Evolutionary conservation across 805 yeast species (phyloP).

Genomic region (Nakazawaea pomicola): DNA sequence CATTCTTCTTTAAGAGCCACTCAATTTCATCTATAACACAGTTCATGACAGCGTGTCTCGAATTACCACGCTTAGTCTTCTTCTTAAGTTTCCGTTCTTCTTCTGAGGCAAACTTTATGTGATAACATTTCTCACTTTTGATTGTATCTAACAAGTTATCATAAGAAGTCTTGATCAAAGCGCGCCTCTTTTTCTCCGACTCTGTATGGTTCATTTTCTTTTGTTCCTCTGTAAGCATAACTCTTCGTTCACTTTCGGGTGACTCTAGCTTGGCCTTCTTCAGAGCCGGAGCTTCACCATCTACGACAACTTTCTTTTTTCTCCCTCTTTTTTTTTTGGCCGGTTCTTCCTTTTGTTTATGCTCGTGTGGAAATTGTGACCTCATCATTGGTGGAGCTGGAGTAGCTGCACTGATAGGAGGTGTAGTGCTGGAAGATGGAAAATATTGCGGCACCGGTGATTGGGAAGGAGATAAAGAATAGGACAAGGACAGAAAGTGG

Average conservation of each 20-base stretch:
- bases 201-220: slow-evolving; percentile 30
- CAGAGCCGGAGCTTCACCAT: neutral
- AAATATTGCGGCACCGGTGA: neutral
- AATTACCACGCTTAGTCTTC: slow-evolving; percentile 12
- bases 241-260: slow-evolving; percentile 2
- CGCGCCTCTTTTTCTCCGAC: slow-evolving; percentile 33
- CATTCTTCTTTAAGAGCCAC: slow-evolving; percentile 17
- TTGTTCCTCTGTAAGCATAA: slow-evolving; percentile 26
- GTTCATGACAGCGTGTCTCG: slow-evolving; percentile 21
- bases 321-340: slow-evolving; percentile 12
- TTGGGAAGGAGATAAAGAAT: neutral
- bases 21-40: slow-evolving; percentile 25
- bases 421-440: too few relatives aligned
- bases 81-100: neutral
- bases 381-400: neutral
- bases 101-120: neutral
- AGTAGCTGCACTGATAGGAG: too few relatives aligned
- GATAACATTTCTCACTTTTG: slow-evolving; percentile 6
- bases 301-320: slow-evolving; percentile 10
- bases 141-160: slow-evolving; percentile 23
- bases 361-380: neutral
- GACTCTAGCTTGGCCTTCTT: neutral
- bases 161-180: slow-evolving; percentile 31
- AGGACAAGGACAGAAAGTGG: slow-evolving; percentile 5
- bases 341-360: neutral